Evolutionary conservation across 805 yeast species (phyloP).

Genomic region (Zygosaccharomyces lentus): DNA sequence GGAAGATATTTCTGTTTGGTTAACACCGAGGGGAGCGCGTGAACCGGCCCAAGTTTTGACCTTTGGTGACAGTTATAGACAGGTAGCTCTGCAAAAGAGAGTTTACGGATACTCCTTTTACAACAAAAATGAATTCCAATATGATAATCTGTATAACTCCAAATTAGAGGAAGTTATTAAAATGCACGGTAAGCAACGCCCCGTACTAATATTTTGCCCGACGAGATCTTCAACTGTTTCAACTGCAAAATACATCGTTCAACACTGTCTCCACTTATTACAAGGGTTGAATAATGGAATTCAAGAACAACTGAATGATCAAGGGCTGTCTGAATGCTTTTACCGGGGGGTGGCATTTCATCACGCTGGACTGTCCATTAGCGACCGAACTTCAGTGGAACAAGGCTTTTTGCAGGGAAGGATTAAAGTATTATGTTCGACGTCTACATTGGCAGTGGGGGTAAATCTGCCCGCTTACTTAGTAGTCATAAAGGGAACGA

Average conservation of each 20-base stretch:
- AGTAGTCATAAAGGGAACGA: slow-evolving; percentile 60
- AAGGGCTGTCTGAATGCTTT: slow-evolving; percentile 13
- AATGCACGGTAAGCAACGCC: slow-evolving; percentile 39
- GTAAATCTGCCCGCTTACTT: slow-evolving; percentile 58
- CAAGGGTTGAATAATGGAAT: neutral
- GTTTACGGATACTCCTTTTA: slow-evolving; percentile 42
- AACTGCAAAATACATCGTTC: slow-evolving; percentile 42
- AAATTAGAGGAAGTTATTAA: slow-evolving; percentile 41
- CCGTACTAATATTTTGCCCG: slow-evolving; percentile 50
- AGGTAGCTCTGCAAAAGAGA: slow-evolving; percentile 40
- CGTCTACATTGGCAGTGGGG: slow-evolving; percentile 59
- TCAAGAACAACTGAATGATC: slow-evolving; percentile 12
- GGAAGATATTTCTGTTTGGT: slow-evolving; percentile 45
- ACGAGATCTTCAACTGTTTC: slow-evolving; percentile 46
- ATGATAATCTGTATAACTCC: slow-evolving; percentile 42
- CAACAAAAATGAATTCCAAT: slow-evolving; percentile 44
- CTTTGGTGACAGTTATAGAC: slow-evolving; percentile 47
- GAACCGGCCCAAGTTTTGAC: slow-evolving; percentile 36
- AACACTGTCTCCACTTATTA: slow-evolving; percentile 11
- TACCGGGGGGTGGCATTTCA: slow-evolving; percentile 47
- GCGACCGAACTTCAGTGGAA: slow-evolving; percentile 47
- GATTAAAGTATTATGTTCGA: slow-evolving; percentile 47
- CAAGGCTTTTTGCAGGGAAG: slow-evolving; percentile 41
- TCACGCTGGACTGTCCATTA: slow-evolving; percentile 52
- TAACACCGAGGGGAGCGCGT: slow-evolving; percentile 26